Evolutionary conservation across 371 early-diverging fungal genomes (phyloP).

Genomic region (Smittium culicis): DNA sequence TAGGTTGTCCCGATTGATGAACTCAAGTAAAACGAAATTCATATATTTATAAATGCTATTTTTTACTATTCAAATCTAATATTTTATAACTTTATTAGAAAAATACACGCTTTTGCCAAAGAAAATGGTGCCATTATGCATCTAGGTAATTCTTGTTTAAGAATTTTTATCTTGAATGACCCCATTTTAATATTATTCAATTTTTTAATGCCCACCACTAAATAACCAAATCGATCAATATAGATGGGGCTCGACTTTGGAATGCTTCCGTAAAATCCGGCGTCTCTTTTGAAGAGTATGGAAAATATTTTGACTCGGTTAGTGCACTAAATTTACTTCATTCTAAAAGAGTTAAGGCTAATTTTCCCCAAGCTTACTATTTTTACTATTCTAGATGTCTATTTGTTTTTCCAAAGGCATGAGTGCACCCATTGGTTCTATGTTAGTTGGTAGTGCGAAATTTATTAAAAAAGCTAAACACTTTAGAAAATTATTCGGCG

Average conservation of each 20-base stretch:
- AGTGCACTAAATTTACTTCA: conserved; percentile 34
- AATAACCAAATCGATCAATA: no score
- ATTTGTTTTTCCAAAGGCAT: conserved; percentile 70
- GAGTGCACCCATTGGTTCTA: conserved; percentile 85
- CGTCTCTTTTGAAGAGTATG: conserved; percentile 50
- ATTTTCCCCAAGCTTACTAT: background rate
- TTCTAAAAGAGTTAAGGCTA: background rate
- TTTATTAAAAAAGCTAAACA: conserved; percentile 67
- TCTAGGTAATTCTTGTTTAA: conserved; percentile 19
- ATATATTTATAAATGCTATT: background rate
- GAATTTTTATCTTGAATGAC: no score
- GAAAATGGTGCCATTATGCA: conserved; percentile 54
- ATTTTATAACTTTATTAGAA: conserved; percentile 36
- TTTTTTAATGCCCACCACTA: no score
- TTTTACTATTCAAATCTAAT: background rate
- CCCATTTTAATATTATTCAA: no score
- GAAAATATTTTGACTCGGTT: conserved; percentile 61
- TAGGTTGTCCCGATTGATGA: conserved; percentile 7
- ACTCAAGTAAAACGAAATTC: background rate
- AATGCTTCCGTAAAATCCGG: conserved; percentile 66
- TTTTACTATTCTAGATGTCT: background rate
- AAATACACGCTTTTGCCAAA: conserved; percentile 47
- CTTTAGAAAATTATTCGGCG: conserved; percentile 81
- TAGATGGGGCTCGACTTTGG: conserved; percentile 87
- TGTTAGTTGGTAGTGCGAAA: conserved; percentile 52